Evolutionary conservation across 371 early-diverging fungal genomes (phyloP), one percentile per base, ranked within the genome.

Genomic region (Batrachochytrium dendrobatidis): DNA sequence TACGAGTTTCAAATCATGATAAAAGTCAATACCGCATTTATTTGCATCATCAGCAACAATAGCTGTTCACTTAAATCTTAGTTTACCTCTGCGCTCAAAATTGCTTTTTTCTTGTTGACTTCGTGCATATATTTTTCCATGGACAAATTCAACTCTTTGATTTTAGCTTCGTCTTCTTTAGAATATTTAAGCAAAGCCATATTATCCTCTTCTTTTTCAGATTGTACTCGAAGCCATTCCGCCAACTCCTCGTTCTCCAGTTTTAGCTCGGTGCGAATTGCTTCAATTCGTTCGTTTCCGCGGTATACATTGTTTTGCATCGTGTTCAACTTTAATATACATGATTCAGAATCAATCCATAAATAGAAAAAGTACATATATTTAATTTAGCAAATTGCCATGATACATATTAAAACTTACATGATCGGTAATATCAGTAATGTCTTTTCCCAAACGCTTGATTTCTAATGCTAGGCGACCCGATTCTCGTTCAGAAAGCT

Each of bases 151-250:
- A 81, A 62, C 33, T 79, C 76, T 46, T 75, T 74, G 53, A 75
- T 73, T 26, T 66, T 67, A 29, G 60, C 48, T n/a, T 79, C 77
- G 55, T 81, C 82, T 46, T 77, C 80, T 52, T 76, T 76, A 3
- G 75, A 62, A 34, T 81, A 81, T 57, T 80, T 78, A 31, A 71
- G 25, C 31, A 81, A 62, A 2, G 75, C 75, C 30, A 72, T 61
- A 49, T 70, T 75, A 66, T 81, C 82, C 55, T 81, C 80, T 52
- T 81, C 76, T 63, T 81, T 81, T 59, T 81, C 82, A 20, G 65
- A 34, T 58, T 81, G 78, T 4, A 79, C 76, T 18, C 74, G 67
- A 24, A 80, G 56, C 82, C 82, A 81, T 34, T 75, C 78, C 39
- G 76, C 75, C 43, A 78, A 63, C 61, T 81, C 82, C 25, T 75